phyloP scores from a whole-genome alignment of 2,329 filamentous ascomycete genomes.

The Botryotinia globosa region DNA sequence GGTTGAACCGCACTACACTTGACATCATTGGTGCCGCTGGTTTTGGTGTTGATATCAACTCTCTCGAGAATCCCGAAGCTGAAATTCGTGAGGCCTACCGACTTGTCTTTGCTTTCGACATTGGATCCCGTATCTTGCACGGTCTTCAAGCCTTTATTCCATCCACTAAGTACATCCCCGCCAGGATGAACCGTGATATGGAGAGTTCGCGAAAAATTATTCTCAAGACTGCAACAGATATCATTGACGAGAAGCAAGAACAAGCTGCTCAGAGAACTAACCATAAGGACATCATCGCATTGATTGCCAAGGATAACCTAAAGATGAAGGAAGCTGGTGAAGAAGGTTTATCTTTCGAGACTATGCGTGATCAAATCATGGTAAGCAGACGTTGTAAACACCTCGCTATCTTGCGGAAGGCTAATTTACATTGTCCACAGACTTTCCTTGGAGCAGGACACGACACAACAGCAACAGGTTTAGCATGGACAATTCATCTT shows the following conservation, averaged over 20 bases:
- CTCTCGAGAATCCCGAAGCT: slow-evolving; percentile 59
- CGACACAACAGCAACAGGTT: slow-evolving; percentile 45
- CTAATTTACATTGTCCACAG: slow-evolving; percentile 48
- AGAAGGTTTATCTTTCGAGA: slow-evolving; percentile 71
- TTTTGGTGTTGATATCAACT: slow-evolving; percentile 66
- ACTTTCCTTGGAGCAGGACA: slow-evolving; percentile 72
- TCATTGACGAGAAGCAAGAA: slow-evolving; percentile 67
- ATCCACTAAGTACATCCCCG: slow-evolving; percentile 54
- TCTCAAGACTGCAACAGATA: slow-evolving; percentile 53
- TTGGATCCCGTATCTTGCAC: slow-evolving; percentile 53
- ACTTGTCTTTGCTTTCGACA: slow-evolving; percentile 44
- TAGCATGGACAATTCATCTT: slow-evolving; percentile 45
- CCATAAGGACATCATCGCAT: slow-evolving; percentile 70
- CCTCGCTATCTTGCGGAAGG: not conserved
- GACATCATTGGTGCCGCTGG: slow-evolving; percentile 73
- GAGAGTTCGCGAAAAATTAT: slow-evolving; percentile 65
- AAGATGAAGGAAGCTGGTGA: slow-evolving; percentile 58
- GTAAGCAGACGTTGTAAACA: not conserved
- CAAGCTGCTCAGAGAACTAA: slow-evolving; percentile 46
- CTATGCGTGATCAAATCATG: slow-evolving; percentile 46
- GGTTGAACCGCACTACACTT: slow-evolving; percentile 64
- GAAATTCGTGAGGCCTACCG: slow-evolving; percentile 57
- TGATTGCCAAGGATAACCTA: slow-evolving; percentile 44
- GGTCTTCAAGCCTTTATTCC: slow-evolving; percentile 44
- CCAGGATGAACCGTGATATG: slow-evolving; percentile 59